phyloP scores from a whole-genome alignment of 179 eudicot genomes.

The Camellia oleifera region DNA sequence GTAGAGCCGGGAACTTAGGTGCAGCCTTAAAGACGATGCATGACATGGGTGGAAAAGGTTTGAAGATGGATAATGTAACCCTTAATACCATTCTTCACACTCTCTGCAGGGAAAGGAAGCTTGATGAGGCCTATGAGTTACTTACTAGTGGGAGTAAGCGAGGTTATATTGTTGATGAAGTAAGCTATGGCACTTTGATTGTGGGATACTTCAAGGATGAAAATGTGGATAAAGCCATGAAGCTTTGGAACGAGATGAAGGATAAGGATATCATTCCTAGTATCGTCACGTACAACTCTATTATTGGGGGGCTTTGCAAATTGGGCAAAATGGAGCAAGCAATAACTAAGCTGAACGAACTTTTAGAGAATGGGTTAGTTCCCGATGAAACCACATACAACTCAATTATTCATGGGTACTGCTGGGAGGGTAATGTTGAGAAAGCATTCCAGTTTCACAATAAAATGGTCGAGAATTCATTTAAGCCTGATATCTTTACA shows the following conservation, averaged over 20 bases:
- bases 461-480: slow-evolving; percentile 67
- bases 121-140: slow-evolving; percentile 52
- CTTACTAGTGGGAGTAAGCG: slow-evolving; percentile 38
- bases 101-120: slow-evolving; percentile 58
- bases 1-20: slow-evolving; percentile 52
- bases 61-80: slow-evolving; percentile 67
- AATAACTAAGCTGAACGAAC: slow-evolving; percentile 63
- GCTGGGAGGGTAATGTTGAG: slow-evolving; percentile 78
- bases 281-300: slow-evolving; percentile 59
- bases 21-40: slow-evolving; percentile 63
- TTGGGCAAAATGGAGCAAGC: slow-evolving; percentile 65
- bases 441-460: slow-evolving; percentile 81
- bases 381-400: slow-evolving; percentile 79
- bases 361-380: slow-evolving; percentile 59
- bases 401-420: slow-evolving; percentile 73
- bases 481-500: slow-evolving; percentile 68
- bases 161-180: slow-evolving; percentile 67
- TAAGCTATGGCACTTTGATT: slow-evolving; percentile 80
- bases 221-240: slow-evolving; percentile 51
- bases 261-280: slow-evolving; percentile 51
- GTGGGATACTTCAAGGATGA: slow-evolving; percentile 52
- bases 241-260: slow-evolving; percentile 85
- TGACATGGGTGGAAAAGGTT: slow-evolving; percentile 52
- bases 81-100: slow-evolving; percentile 62
- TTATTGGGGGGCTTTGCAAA: slow-evolving; percentile 77